Percentiles rank a stretch among this genome's conserved stretches.
These are phyloP conservation scores for Rosa multiflora DNA, from an alignment of 306 rosid species.

Conservation along the genomic window DNA sequence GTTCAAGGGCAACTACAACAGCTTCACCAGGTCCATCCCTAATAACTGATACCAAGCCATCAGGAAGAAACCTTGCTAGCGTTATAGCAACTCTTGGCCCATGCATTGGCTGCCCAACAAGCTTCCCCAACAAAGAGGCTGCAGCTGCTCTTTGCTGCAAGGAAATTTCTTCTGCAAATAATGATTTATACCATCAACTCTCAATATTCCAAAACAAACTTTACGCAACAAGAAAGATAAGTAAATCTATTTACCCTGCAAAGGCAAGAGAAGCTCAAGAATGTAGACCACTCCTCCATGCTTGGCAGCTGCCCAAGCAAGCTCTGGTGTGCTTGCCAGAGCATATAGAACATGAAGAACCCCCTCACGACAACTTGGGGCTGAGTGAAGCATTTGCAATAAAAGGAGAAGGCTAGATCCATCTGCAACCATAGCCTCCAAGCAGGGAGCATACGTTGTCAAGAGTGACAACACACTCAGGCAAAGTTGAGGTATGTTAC, in stretches of 20 bases:
- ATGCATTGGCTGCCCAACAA: conserved; percentile 97
- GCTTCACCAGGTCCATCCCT: conserved; percentile 99
- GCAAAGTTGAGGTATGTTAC: conserved; percentile 93
- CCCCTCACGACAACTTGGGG: conserved; percentile 97
- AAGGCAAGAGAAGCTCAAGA: conserved; percentile 91
- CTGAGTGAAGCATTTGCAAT: conserved; percentile 90
- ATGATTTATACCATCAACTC: conserved; percentile 24
- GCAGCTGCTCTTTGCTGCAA: conserved; percentile 96
- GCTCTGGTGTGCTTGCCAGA: conserved; percentile 92
- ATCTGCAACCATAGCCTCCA: conserved; percentile 99
- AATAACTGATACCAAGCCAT: conserved; percentile 89
- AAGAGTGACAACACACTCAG: conserved; percentile 82
- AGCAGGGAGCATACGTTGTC: conserved; percentile 95
- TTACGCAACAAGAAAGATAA: conserved; percentile 15
- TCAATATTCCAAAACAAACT: conserved; percentile 11
- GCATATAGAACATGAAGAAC: conserved; percentile 98
- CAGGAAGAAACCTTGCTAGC: conserved; percentile 92
- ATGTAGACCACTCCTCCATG: conserved; percentile 98
- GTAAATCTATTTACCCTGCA: conserved; percentile 59
- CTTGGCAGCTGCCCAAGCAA: conserved; percentile 99
- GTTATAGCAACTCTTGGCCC: conserved; percentile 99
- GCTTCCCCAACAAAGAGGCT: conserved; percentile 96
- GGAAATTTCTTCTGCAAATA: conserved; percentile 77
- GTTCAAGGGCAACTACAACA: conserved; percentile 85
- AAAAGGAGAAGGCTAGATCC: conserved; percentile 95